These are phyloP conservation scores for Naganishia friedmannii DNA, from an alignment of 768 basidiomycete genomes.

Conservation along the genomic window DNA sequence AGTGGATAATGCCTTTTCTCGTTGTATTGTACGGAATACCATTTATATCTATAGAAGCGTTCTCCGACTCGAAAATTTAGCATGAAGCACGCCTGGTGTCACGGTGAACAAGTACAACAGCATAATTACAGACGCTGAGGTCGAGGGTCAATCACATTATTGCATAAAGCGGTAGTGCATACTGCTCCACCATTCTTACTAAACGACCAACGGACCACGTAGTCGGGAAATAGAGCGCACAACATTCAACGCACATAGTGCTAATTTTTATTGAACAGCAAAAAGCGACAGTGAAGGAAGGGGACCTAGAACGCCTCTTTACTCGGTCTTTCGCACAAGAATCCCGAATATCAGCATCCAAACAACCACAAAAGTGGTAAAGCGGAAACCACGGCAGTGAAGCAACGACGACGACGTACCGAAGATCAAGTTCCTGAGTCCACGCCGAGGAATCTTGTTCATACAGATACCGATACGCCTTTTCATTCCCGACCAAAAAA, in stretches of 20 bases:
- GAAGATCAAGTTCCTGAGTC: slow-evolving; percentile 47
- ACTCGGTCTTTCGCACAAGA: not conserved
- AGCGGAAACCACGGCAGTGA: not conserved
- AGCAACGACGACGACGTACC: slow-evolving; percentile 29
- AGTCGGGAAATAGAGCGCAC: too few relatives aligned
- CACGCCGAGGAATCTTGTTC: slow-evolving; percentile 42
- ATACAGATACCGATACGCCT: slow-evolving; percentile 39
- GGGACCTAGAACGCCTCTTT: not conserved
- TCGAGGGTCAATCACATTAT: too few relatives aligned
- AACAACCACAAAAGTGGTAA: not conserved
- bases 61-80: not conserved
- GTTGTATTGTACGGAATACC: not conserved
- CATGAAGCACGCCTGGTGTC: not conserved
- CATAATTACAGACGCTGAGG: too few relatives aligned
- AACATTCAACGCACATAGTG: too few relatives aligned
- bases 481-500: not conserved
- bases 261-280: too few relatives aligned
- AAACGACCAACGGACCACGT: too few relatives aligned
- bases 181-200: too few relatives aligned
- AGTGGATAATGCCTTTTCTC: not conserved
- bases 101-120: not conserved
- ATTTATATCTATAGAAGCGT: not conserved
- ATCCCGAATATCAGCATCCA: not conserved
- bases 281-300: not conserved
- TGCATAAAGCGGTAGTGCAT: too few relatives aligned